Evolutionary conservation across 2,329 filamentous ascomycete genomes (phyloP).

Genomic region (Aulographum hederae): DNA sequence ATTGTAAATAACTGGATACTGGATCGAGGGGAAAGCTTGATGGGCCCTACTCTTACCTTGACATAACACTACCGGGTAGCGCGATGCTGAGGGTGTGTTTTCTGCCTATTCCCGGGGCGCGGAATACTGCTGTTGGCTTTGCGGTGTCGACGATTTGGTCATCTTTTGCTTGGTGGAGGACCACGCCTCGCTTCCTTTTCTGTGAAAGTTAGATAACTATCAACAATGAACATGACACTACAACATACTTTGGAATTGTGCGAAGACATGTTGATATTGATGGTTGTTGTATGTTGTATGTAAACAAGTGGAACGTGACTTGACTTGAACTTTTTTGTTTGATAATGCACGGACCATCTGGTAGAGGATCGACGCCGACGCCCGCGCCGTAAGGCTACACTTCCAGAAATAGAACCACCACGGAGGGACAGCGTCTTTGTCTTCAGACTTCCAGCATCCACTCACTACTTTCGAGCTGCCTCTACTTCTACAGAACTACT

Average conservation of each 20-base stretch:
- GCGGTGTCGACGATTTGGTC: conserved; percentile 30
- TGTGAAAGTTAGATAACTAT: neutral
- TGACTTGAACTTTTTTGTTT: no score
- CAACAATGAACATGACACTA: neutral
- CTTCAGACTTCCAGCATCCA: no score
- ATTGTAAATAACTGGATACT: no score
- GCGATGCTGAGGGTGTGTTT: conserved; percentile 62
- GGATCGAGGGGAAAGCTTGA: neutral
- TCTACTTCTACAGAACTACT: no score
- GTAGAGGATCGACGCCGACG: no score
- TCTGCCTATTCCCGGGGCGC: conserved; percentile 40
- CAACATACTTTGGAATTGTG: neutral
- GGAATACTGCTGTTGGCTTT: conserved; percentile 52
- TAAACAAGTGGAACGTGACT: no score
- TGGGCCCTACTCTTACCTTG: conserved; percentile 35
- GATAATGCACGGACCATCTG: no score
- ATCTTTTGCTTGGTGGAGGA: conserved; percentile 2
- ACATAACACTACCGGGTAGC: conserved; percentile 58
- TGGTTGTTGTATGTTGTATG: no score
- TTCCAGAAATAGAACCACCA: no score
- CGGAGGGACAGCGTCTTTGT: no score
- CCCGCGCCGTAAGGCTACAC: no score
- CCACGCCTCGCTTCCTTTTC: conserved; percentile 5
- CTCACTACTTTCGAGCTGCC: no score
- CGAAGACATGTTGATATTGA: neutral